Conservation (phyloP, 1,139 yeast genomes). For the Kodamaea suecica region DNA sequence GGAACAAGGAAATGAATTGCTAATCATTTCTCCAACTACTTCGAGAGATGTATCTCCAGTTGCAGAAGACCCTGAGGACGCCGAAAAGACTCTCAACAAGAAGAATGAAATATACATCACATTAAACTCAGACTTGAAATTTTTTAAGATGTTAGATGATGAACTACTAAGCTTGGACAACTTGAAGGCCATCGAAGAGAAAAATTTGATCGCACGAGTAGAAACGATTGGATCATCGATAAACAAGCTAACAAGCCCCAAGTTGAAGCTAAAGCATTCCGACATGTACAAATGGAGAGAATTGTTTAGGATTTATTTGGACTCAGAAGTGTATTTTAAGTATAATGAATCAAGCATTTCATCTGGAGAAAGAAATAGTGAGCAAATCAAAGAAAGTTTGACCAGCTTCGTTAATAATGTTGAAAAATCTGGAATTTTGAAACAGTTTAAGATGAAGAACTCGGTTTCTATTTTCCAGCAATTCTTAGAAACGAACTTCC, state of each 20-base stretch:
- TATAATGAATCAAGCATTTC: constrained; percentile 44
- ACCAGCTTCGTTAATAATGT: constrained; percentile 44
- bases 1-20: constrained; percentile 18
- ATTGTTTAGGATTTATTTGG: constrained; percentile 61
- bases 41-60: no score
- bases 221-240: constrained; percentile 40
- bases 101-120: constrained; percentile 35
- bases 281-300: constrained; percentile 74
- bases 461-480: constrained; percentile 46
- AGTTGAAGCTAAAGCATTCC: constrained; percentile 32
- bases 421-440: constrained; percentile 37
- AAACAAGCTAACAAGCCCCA: constrained; percentile 38
- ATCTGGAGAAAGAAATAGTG: constrained; percentile 39
- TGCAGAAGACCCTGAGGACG: no score
- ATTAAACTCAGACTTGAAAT: constrained; percentile 45
- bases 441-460: constrained; percentile 47
- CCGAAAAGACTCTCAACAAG: constrained; percentile 6
- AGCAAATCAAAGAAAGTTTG: constrained; percentile 40
- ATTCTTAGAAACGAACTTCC: constrained; percentile 53
- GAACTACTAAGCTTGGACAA: constrained; percentile 52
- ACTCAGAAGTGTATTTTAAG: constrained; percentile 62
- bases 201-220: constrained; percentile 42
- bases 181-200: constrained; percentile 45
- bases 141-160: constrained; percentile 56
- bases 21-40: constrained; percentile 20